phyloP scores from a whole-genome alignment of 1,284 basidiomycete genomes.

The Ustilago trichophora region DNA sequence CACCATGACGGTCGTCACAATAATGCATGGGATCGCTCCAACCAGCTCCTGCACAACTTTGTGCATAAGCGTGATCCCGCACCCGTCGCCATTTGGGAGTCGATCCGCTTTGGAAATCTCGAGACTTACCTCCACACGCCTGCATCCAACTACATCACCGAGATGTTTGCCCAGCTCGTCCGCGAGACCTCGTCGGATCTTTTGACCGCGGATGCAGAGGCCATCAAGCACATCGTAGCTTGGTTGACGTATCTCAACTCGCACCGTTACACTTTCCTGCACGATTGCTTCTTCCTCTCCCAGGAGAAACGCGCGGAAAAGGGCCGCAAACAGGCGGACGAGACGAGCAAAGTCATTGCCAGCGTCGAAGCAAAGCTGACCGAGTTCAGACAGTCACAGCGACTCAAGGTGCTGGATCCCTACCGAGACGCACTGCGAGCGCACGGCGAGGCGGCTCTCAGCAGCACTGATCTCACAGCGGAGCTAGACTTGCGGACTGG shows the following conservation, averaged over 20 bases:
- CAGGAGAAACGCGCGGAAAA: constrained; percentile 14
- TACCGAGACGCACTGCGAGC: constrained; percentile 30
- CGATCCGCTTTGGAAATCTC: constrained; percentile 51
- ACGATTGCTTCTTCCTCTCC: constrained; percentile 22
- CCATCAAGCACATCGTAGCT: constrained; percentile 32
- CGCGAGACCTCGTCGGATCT: constrained; percentile 46
- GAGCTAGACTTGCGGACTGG: constrained; percentile 39
- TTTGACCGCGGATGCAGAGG: constrained; percentile 34
- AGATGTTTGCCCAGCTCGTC: constrained; percentile 42
- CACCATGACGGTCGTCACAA: constrained; percentile 8
- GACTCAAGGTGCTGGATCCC: constrained; percentile 76
- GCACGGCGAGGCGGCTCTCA: constrained; percentile 7
- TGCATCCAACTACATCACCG: constrained; percentile 42
- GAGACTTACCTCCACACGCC: constrained; percentile 52
- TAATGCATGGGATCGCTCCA: constrained; percentile 23
- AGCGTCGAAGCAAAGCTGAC: constrained; percentile 69
- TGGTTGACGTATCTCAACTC: constrained; percentile 51
- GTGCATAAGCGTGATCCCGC: constrained; percentile 40
- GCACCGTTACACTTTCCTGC: constrained; percentile 33
- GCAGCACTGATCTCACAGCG: constrained; percentile 6
- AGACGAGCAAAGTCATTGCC: constrained; percentile 64
- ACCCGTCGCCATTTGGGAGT: constrained; percentile 60
- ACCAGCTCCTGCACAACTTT: constrained; percentile 31
- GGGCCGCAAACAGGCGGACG: constrained; percentile 25
- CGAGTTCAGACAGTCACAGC: constrained; percentile 71